phyloP scores from a whole-genome alignment of 2,329 filamentous ascomycete species.

The Aspergillus sp. region DNA sequence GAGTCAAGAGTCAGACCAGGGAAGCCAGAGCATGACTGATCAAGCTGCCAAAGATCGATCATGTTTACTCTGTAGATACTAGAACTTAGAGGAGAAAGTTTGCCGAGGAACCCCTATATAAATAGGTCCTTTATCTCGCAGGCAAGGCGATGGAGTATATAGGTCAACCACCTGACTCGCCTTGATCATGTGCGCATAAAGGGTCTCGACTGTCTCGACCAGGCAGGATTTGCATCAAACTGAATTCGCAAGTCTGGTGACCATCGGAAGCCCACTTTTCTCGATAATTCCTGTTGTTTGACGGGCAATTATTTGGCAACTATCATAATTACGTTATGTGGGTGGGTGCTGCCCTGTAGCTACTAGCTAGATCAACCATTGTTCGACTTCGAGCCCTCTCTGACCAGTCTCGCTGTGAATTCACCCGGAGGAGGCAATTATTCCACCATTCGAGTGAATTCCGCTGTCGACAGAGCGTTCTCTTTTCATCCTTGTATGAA shows the following conservation, averaged over 20 bases:
- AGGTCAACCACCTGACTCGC: not conserved
- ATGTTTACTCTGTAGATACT: not conserved
- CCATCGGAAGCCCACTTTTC: slow-evolving; percentile 17
- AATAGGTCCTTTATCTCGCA: not conserved
- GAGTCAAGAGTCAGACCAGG: too few relatives aligned
- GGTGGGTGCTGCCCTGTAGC: not conserved
- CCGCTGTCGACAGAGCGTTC: not conserved
- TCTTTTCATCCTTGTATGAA: not conserved
- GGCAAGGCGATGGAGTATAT: not conserved
- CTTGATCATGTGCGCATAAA: not conserved
- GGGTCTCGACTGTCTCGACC: not conserved
- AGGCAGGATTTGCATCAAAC: slow-evolving; percentile 1
- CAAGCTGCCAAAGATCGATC: not conserved
- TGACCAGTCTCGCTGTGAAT: not conserved
- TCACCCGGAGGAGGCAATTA: not conserved
- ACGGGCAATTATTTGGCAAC: not conserved
- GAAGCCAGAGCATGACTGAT: not conserved
- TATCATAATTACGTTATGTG: slow-evolving; percentile 8
- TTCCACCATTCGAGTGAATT: not conserved
- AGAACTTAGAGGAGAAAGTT: not conserved
- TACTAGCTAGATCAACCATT: not conserved
- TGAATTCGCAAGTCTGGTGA: slow-evolving; percentile 22
- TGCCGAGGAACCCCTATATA: not conserved
- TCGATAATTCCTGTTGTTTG: slow-evolving; percentile 3
- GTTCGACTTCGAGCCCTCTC: not conserved